A percentile compares a stretch with the other conserved stretches of the same genome.
Conservation (phyloP, 139 green algal species). For the Ulvella scutata region DNA sequence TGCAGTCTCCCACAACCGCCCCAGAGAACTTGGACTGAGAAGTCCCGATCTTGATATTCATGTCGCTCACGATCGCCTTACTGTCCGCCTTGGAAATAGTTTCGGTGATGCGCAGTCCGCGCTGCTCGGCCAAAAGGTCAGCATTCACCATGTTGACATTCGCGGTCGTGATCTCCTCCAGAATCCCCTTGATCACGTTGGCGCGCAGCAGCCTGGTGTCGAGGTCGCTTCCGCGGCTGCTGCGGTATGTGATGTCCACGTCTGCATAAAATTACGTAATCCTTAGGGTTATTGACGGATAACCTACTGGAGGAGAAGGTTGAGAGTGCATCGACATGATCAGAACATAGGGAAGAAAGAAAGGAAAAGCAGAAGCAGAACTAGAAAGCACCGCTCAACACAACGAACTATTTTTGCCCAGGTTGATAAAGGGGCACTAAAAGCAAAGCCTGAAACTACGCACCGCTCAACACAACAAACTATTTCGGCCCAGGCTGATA, state of each 20-base stretch:
- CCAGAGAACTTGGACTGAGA: conserved; percentile 44
- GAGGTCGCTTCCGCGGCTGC: conserved; percentile 62
- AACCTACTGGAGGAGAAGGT: too few relatives aligned
- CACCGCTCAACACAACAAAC: too few relatives aligned
- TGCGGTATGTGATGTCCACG: conserved; percentile 68
- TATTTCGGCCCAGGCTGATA: too few relatives aligned
- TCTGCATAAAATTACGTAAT: conserved; percentile 26
- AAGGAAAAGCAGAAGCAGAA: too few relatives aligned
- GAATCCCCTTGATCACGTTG: conserved; percentile 81
- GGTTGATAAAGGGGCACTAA: too few relatives aligned
- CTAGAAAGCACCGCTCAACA: too few relatives aligned
- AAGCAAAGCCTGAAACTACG: too few relatives aligned
- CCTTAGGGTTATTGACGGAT: too few relatives aligned
- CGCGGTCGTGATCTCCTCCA: conserved; percentile 35
- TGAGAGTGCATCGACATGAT: too few relatives aligned
- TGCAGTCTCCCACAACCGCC: conserved; percentile 25
- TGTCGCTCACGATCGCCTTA: conserved; percentile 33
- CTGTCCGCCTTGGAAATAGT: conserved; percentile 28
- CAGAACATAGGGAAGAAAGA: too few relatives aligned
- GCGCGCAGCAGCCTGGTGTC: conserved; percentile 87
- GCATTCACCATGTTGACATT: conserved; percentile 90
- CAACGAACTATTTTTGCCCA: too few relatives aligned
- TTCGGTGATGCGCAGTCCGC: conserved; percentile 66
- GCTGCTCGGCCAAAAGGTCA: conserved; percentile 79
- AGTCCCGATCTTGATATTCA: conserved; percentile 49